Base-by-base conservation (phyloP, 805 yeast genomes). In the Metschnikowia colocasiae region DNA sequence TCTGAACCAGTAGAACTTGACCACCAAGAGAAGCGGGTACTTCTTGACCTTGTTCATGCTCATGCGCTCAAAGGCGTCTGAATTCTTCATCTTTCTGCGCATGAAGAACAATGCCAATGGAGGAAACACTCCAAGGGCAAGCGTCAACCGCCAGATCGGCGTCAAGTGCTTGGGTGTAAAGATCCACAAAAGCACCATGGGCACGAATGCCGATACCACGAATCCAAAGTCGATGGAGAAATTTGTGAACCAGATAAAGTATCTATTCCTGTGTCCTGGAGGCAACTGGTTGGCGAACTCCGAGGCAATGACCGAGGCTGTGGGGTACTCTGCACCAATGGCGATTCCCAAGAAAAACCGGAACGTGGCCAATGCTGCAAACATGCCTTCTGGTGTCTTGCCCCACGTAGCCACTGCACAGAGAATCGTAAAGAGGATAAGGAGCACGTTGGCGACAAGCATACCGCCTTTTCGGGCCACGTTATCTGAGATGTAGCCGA, bases 261-360 rank as follows among this genome's bases (percentile, higher is more conserved):
- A 90, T 64, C 97, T 78, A 70, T 91, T 89, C 73, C 97, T 84
- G 50, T 78, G 76, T 48, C 95, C 95, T n/a, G 81, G 75, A 15
- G 91, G 87, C 57, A 90, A 71, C 52, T 80, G 69, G 47, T 86
- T 82, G 39, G 95, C 82, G 33, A 95, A 94, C 67, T 91, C 97
- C 25, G 97, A 90, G 56, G 95, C 88, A 31, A 95, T 95, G 16
- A 91, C 92, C 7, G 96, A 85, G 38, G 96, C 91, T 12, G 95
- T 85, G 40, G 97, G 96, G 62, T 91, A 91, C 68, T 91, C 98
- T 42, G 95, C 91, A 58, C 98, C 98, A 57, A 92, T 87, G 59
- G 91, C 95, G 54, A 88, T 73, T 68, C 98, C 98, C 43, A 91
- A 70, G 67, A 91, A 83, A 65, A 87, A 87, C 65, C 98, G 79